Evolutionary conservation across 2,329 filamentous ascomycete species (phyloP).

Genomic region (Zymoseptoria tritici): DNA sequence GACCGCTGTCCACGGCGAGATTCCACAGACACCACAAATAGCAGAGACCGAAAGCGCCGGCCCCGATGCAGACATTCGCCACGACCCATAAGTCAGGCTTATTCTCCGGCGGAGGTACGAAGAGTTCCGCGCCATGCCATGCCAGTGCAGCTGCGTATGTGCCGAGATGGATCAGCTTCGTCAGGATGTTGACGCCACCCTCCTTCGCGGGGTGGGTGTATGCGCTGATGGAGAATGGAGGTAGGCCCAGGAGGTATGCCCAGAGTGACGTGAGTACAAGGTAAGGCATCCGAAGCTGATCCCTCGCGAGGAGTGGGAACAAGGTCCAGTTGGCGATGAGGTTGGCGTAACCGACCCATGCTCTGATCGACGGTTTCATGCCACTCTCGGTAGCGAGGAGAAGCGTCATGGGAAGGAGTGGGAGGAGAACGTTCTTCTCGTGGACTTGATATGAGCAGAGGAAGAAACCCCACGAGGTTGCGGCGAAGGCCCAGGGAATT

Average conservation of each 20-base stretch:
- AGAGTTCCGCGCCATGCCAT: conserved; percentile 74
- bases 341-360: conserved; percentile 96
- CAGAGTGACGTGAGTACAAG: conserved; percentile 76
- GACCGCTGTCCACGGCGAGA: conserved; percentile 52
- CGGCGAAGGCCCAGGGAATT: conserved; percentile 70
- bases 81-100: conserved; percentile 97
- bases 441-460: conserved; percentile 97
- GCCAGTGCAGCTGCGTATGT: conserved; percentile 71
- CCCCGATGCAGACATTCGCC: conserved; percentile 77
- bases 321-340: conserved; percentile 85
- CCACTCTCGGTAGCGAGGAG: conserved; percentile 73
- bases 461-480: conserved; percentile 94
- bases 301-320: conserved; percentile 80
- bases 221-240: conserved; percentile 63
- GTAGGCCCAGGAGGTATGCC: conserved; percentile 83
- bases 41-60: conserved; percentile 74
- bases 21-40: conserved; percentile 87
- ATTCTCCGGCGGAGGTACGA: conserved; percentile 57
- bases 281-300: conserved; percentile 79
- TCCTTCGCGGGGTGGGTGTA: conserved; percentile 39
- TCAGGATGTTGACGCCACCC: conserved; percentile 18
- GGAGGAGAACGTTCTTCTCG: conserved; percentile 92
- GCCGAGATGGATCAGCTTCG: conserved; percentile 61
- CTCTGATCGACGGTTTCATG: conserved; percentile 64
- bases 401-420: conserved; percentile 86